Conservation (phyloP, 1,139 yeast genomes). For the Protomyces inouyei region DNA sequence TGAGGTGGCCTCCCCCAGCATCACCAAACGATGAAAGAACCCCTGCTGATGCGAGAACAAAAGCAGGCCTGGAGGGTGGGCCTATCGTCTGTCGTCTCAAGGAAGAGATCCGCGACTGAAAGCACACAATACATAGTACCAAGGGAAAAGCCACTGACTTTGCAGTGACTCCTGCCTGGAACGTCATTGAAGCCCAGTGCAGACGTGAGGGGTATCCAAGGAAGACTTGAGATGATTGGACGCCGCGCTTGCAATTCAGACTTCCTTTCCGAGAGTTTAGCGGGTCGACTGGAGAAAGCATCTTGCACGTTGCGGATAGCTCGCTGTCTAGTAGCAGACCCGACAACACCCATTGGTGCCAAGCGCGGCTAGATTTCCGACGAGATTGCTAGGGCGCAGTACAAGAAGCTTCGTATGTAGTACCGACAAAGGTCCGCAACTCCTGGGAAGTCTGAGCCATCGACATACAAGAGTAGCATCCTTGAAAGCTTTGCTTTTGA, state of each 20-base stretch:
- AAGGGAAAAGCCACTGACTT: not conserved
- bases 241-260: not conserved
- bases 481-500: not conserved
- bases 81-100: not conserved
- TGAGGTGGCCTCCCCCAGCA: not conserved
- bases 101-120: not conserved
- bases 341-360: not conserved
- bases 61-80: not conserved
- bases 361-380: not conserved
- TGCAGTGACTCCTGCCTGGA: not conserved
- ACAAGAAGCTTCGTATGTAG: not conserved
- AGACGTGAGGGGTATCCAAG: constrained; percentile 1
- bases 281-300: not conserved
- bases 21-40: not conserved
- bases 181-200: not conserved
- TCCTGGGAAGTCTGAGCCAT: not conserved
- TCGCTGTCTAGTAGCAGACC: not conserved
- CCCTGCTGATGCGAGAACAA: not conserved
- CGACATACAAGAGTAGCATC: not conserved
- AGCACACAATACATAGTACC: not conserved
- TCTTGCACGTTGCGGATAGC: not conserved
- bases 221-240: not conserved
- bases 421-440: not conserved
- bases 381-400: not conserved
- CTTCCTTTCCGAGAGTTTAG: not conserved